A percentile compares a stretch with the other conserved stretches of the same genome.
Conservation (phyloP, 1,284 basidiomycete genomes). For the Omphalotus olearius region DNA sequence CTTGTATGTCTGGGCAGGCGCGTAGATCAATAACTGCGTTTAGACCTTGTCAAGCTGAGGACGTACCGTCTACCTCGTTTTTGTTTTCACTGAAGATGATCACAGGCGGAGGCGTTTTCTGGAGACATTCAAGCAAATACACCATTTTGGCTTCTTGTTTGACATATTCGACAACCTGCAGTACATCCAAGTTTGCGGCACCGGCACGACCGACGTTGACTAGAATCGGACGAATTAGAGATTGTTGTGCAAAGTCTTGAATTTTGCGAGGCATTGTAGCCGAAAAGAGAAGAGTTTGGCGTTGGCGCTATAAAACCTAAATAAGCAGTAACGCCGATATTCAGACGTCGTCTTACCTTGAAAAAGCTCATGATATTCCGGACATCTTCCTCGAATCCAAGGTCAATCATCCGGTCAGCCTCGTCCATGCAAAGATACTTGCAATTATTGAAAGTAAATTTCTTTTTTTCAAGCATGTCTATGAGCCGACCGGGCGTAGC, state of each 20-base stretch:
- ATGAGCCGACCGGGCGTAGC: slow-evolving; percentile 95
- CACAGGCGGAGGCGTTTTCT: slow-evolving; percentile 97
- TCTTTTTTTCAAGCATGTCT: slow-evolving; percentile 95
- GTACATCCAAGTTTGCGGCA: slow-evolving; percentile 94
- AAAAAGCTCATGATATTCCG: slow-evolving; percentile 99
- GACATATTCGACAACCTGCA: slow-evolving; percentile 98
- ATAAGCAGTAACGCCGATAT: too few species aligned
- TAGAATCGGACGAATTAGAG: slow-evolving; percentile 87
- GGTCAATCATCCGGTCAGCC: slow-evolving; percentile 98
- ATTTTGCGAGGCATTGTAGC: slow-evolving; percentile 99
- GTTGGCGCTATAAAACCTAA: slow-evolving; percentile 66
- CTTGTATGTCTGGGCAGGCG: slow-evolving; percentile 80
- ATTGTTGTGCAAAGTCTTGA: slow-evolving; percentile 96
- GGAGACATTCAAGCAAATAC: slow-evolving; percentile 93
- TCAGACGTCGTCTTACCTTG: slow-evolving; percentile 51
- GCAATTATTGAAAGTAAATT: slow-evolving; percentile 89
- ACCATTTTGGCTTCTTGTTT: slow-evolving; percentile 99
- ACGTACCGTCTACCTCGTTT: slow-evolving; percentile 93
- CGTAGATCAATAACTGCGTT: not conserved
- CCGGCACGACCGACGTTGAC: slow-evolving; percentile 98
- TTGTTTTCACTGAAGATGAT: slow-evolving; percentile 99
- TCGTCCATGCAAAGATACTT: slow-evolving; percentile 98
- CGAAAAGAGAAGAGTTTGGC: slow-evolving; percentile 96
- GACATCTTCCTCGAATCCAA: slow-evolving; percentile 99
- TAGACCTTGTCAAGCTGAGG: not conserved